These are phyloP conservation scores for Mollisiaceae sp. DNA, from an alignment of 2,329 filamentous ascomycete species.

Conservation along the genomic window DNA sequence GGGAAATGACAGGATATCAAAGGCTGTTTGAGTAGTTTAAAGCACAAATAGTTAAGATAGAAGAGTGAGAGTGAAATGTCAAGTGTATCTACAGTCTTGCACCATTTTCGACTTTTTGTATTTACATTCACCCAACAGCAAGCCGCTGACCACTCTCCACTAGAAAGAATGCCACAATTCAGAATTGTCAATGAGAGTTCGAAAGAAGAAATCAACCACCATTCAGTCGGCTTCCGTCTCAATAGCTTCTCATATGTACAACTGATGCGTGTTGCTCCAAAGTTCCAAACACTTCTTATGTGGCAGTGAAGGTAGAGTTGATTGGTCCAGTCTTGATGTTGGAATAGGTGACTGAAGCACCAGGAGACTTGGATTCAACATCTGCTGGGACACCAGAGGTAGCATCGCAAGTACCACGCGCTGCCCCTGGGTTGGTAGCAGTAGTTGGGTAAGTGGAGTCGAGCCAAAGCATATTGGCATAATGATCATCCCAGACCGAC, in stretches of 20 bases:
- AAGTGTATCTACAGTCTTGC: conserved; percentile 12
- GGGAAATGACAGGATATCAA: too few species aligned
- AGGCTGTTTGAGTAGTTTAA: too few species aligned
- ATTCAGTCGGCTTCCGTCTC: neutral
- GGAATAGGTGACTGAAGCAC: conserved; percentile 48
- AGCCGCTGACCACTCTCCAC: neutral
- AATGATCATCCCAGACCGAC: conserved; percentile 60
- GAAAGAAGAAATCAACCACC: conserved; percentile 1
- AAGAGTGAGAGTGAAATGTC: too few species aligned
- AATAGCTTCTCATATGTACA: conserved; percentile 2
- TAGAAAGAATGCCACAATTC: neutral
- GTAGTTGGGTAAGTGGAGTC: conserved; percentile 66
- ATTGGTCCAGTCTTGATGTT: conserved; percentile 41
- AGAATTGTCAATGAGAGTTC: conserved; percentile 2
- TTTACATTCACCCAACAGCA: conserved; percentile 13
- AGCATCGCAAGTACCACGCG: conserved; percentile 59
- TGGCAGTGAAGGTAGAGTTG: conserved; percentile 36
- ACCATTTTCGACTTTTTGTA: conserved; percentile 12
- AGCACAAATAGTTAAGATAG: neutral
- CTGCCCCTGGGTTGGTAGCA: conserved; percentile 50
- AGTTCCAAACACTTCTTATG: neutral
- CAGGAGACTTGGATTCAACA: conserved; percentile 52
- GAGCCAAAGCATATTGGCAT: conserved; percentile 75
- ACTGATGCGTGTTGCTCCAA: neutral
- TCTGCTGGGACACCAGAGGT: conserved; percentile 56